Evolutionary conservation across 352 stramenopile genomes (phyloP), one percentile per base, ranked within the genome.

Genomic region (Globisporangium iwayamae): DNA sequence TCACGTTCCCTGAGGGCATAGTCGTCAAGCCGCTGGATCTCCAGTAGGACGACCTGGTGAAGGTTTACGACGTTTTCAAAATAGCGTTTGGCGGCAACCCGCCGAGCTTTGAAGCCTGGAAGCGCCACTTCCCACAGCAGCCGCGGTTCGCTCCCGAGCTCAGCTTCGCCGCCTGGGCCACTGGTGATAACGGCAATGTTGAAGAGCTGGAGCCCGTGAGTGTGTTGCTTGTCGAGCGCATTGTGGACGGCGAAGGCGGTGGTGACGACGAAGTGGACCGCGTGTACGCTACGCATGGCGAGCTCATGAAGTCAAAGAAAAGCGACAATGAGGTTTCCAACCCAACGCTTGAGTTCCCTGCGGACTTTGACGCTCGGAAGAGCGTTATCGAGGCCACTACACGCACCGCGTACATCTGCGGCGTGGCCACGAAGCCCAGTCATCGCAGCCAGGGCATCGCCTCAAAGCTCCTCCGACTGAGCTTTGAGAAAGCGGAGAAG

Each of bases 111-210:
- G 57, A 60, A 20, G 54, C 52, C 16, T 73, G 62, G 67, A 67
- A 67, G 54, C 13, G 36, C 28, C 63, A 67, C 47, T 73, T 67
- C 38, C 28, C 52, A 18, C 34, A 70, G 54, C 45, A 59, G 10
- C 67, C 67, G 1, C 57, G 62, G 1, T 64, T 73, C 8, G 67
- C 52, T 0, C 38, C 67, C 0, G 67, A 73, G 36, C 47, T 73
- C 5, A 70, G 52, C 45, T 73, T 54, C 11, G 48, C 36, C 48
- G 48, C 48, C 8, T 54, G 48, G 48, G 14, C 66, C 30, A 56
- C 25, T 7, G 38, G 8, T 1, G 38, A 43, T 4, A 43, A 13
- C 8, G 38, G 34, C 5, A 10, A 39, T 25, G 22, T 25, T 39
- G 9, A 43, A 43, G 38, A 11, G 8, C 38, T 16, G 8, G 38